Base-by-base conservation (phyloP, 805 yeast genomes). In the Sungouiozyma intestinalis region DNA sequence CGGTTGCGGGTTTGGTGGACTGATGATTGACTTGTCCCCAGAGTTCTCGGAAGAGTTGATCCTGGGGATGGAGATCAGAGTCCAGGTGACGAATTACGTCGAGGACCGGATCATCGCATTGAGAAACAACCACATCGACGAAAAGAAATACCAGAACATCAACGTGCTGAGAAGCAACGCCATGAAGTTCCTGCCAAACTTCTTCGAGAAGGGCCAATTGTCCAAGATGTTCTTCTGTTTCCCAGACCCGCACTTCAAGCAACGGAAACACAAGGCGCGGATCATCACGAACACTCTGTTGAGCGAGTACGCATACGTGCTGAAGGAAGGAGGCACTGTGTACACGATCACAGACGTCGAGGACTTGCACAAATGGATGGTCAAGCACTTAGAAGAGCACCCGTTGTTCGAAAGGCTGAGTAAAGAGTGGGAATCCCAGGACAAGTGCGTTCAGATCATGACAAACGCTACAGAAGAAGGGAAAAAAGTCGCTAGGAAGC, bases 221-320 rank as follows among this genome's bases (percentile, higher is more conserved):
- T 76, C 81, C 29, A 92, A 90, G 69, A 85, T 92, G 75, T 92
- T 92, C 67, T 92, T 92, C 68, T 92, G 98, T 63, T 92, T 92
- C 74, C 98, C 98, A n/a, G 98, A 92, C 64, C 98, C 98, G 6
- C 98, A 92, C 63, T 92, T 92, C 71, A 92, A 92, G 62, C 94
- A 86, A 64, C 74, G 97, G 58, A 92, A 92, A 60, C 98, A 92
- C 66, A 92, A 92, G 71, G 97, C 97, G 5, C 74, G 98, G 68
- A 92, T 92, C 57, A 76, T 92, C 50, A 88, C 98, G 42, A 81
- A 79, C 50, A 90, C 97, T 2, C 67, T 92, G 47, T 69, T 87
- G 42, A 74, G 90, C 21, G 98, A 92, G 63, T 92, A 92, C 60
- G 97, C 98, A 2, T 92, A 77, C 57, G 92, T 82, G 5, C 68